Evolutionary conservation across 164 flowering plant genomes (phyloP), one percentile per base, ranked within the genome.

Genomic region (Nymphaea thermarum): DNA sequence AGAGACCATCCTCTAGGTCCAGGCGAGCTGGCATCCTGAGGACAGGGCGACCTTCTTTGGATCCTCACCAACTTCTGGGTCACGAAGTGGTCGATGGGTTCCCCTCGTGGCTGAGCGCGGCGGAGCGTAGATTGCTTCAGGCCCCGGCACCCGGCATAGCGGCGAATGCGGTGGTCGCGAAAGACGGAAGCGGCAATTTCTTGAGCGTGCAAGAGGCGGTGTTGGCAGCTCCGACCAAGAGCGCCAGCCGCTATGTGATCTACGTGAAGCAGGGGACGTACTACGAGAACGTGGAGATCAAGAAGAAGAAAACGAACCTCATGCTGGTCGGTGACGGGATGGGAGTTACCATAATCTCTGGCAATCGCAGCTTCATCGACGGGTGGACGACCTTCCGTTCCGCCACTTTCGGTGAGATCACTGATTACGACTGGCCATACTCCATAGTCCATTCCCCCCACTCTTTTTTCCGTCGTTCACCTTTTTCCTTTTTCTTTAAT

Each of bases 141-240:
- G 78, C 69, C 3, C 64, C 75, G 63, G 16, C 65, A 2, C 65
- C 65, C 43, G 83, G 69, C 12, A 69, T 76, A 4, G 44, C 68
- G 10, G 81, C 80, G 0, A 80, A 91, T 68, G 92, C 66, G 0
- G 75, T 79, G 3, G 98, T 95, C 45, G 98, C 98, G 0, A 64
- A 59, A 2, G 98, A 95, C 66, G 98, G 99, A 60, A 80, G 77
- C 0, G 98, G 98, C 18, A 75, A 83, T 47, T 89, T 69, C 75
- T 79, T 81, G 0, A 78, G 47, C 4, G 80, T 92, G 14, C 76
- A 6, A 81, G 98, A 84, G 14, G 98, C 98, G 1, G 80, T 92
- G 3, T 2, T 15, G 6, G 87, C 87, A 0, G 96, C 88, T 0
- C 96, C 98, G 2, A 87, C 86, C 6, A 41, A 76, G 4, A 80